These are phyloP conservation scores for Baeospora myosura DNA, from an alignment of 1,284 basidiomycete species.

Conservation along the genomic window DNA sequence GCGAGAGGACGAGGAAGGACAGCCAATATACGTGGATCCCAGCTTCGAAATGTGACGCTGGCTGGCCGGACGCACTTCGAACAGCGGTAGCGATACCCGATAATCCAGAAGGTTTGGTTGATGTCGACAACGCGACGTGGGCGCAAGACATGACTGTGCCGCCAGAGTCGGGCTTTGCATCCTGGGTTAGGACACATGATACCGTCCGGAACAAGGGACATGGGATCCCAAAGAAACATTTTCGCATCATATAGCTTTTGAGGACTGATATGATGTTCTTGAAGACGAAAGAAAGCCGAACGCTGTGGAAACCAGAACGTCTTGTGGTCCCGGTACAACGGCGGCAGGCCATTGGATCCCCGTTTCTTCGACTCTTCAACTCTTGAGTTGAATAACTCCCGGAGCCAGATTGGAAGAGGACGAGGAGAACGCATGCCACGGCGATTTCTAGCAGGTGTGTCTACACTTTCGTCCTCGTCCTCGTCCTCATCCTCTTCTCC, in stretches of 20 bases:
- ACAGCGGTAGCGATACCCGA: constrained; percentile 19
- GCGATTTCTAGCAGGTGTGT: not conserved
- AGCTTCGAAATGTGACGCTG: constrained; percentile 4
- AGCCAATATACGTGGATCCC: constrained; percentile 8
- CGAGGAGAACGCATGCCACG: not conserved
- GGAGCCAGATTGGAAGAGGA: not conserved
- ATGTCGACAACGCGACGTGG: constrained; percentile 18
- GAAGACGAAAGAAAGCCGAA: constrained; percentile 5
- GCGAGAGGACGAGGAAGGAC: constrained; percentile 8
- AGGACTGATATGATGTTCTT: constrained; percentile 5
- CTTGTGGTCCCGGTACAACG: not conserved
- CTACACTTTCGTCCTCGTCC: not conserved
- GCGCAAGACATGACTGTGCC: constrained; percentile 11
- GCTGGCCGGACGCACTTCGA: constrained; percentile 13
- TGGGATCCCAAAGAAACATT: constrained; percentile 22
- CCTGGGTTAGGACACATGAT: constrained; percentile 19
- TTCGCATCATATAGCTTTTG: constrained; percentile 10
- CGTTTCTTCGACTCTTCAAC: too few species aligned
- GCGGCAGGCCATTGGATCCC: constrained; percentile 2
- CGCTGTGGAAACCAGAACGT: constrained; percentile 9
- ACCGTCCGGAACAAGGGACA: constrained; percentile 10
- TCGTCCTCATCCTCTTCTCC: not conserved
- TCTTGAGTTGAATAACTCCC: too few species aligned
- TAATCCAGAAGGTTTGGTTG: constrained; percentile 16
- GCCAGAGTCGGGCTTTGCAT: constrained; percentile 11